Base-by-base conservation (phyloP, 2,329 filamentous ascomycete species). In the Talaromyces sp. region DNA sequence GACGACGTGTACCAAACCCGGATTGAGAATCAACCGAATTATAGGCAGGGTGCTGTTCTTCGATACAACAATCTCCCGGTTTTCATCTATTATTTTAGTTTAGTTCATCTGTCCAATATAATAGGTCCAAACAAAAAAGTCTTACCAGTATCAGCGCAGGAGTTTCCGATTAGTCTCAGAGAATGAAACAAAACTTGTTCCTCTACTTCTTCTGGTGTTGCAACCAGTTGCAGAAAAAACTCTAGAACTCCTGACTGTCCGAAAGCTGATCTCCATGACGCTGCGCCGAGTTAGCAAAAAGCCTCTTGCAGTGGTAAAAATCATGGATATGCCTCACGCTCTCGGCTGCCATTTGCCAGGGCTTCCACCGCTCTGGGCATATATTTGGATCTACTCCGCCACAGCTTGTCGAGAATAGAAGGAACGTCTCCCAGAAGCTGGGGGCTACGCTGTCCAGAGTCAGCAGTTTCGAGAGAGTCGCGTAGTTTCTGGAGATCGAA, bases 71-170 rank as follows among this genome's bases (percentile, higher is more conserved):
- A 72, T 72, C 8, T 72, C 68, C 61, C 78, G 69, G 56, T 80
- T 80, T 57, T 76, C 75, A 65, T 80, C 78, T 78, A 56, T 10
- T 31, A 3, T 47, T 23, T 59, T n/a, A 4, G 4, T 40, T 72
- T 62, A 71, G 63, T 23, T 42, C 18, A 53, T 9, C 12, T 47
- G 16, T 10, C 1, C 4, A 23, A 40, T 10, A 57, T 42, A 30
- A 10, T 27, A 47, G 40, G 27, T 10, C 5, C 16, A n/a, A 16
- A 12, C n/a, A 27, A 47, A 6, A 30, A 18, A 34, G 65, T 12
- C 68, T 65, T 67, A 77, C 76, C 71, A 47, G 73, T 78, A 64
- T 80, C 78, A 40, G 78, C 78, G 69, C 78, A 80, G 40, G 75
- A 77, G 62, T 81, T 81, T 5, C 77, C 78, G 61, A 79, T 69